These are phyloP conservation scores for Termitomyces sp. DNA, from an alignment of 768 basidiomycete species.

Conservation along the genomic window DNA sequence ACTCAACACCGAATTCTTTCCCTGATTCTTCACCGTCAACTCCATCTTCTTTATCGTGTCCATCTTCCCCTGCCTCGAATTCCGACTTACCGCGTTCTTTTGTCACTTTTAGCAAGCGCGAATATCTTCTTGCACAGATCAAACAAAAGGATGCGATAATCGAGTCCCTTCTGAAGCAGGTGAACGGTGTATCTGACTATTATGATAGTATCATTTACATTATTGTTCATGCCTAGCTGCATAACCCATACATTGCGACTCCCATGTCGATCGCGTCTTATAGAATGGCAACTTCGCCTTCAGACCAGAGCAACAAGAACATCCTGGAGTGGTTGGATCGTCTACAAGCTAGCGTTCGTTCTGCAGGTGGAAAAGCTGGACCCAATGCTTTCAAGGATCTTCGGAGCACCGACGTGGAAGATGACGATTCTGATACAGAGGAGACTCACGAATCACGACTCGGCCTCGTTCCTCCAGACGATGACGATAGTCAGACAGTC, in stretches of 20 bases:
- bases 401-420: conserved; percentile 24
- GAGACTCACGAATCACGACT: conserved; percentile 21
- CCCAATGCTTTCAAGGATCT: conserved; percentile 40
- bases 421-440: conserved; percentile 39
- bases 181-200: conserved; percentile 19
- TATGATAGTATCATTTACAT: not conserved
- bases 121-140: conserved; percentile 80
- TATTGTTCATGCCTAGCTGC: conserved; percentile 38
- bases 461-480: conserved; percentile 18
- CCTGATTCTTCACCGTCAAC: conserved; percentile 15
- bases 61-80: conserved; percentile 21
- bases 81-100: conserved; percentile 33
- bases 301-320: conserved; percentile 61
- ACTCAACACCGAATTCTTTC: conserved; percentile 16
- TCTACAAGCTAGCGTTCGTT: conserved; percentile 53
- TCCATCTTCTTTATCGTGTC: conserved; percentile 17
- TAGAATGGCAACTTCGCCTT: conserved; percentile 70
- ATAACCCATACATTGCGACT: conserved; percentile 77
- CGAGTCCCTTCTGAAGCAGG: conserved; percentile 80
- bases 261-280: conserved; percentile 77
- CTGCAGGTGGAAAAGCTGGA: conserved; percentile 36
- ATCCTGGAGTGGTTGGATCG: conserved; percentile 75
- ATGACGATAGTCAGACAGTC: conserved; percentile 19
- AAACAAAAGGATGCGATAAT: conserved; percentile 86
- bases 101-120: conserved; percentile 62